These are phyloP conservation scores for Athelia sp. DNA, from an alignment of 1,284 basidiomycete genomes.

Conservation along the genomic window DNA sequence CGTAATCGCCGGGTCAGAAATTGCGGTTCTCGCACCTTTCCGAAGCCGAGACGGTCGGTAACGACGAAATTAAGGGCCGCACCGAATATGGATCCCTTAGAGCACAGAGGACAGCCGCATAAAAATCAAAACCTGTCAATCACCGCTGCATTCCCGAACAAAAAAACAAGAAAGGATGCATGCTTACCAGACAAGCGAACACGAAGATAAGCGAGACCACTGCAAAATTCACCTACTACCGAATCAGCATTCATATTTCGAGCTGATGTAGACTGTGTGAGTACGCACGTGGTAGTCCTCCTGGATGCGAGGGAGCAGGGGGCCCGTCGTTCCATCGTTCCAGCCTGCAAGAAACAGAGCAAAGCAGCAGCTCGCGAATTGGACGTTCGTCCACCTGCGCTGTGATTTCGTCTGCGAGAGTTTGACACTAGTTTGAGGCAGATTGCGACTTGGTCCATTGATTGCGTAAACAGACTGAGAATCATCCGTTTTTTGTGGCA, in stretches of 20 bases:
- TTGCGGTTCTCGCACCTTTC: no score
- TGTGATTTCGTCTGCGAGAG: background rate
- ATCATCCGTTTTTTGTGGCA: background rate
- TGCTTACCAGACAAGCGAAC: constrained; percentile 33
- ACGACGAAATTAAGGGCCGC: constrained; percentile 49
- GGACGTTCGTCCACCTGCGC: constrained; percentile 5
- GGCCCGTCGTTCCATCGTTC: constrained; percentile 41
- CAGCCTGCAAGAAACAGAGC: constrained; percentile 35
- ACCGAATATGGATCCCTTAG: constrained; percentile 49
- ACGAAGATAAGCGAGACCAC: constrained; percentile 48
- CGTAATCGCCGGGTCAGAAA: background rate
- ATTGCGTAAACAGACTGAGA: no score
- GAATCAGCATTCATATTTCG: background rate
- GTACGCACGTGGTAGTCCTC: constrained; percentile 42
- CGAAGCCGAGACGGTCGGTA: constrained; percentile 54
- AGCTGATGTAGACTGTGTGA: background rate
- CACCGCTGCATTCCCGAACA: background rate
- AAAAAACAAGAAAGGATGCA: constrained; percentile 1
- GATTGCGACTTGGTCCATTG: no score
- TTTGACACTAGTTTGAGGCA: background rate
- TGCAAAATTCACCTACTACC: constrained; percentile 36
- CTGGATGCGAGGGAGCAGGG: constrained; percentile 44
- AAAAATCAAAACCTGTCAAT: background rate
- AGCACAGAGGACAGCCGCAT: background rate
- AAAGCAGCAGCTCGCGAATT: constrained; percentile 29